A percentile compares a stretch with the other conserved stretches of the same genome.
Evolutionary conservation across 2,329 filamentous ascomycete genomes (phyloP).

Genomic region (Penicillium fuscoglaucum): DNA sequence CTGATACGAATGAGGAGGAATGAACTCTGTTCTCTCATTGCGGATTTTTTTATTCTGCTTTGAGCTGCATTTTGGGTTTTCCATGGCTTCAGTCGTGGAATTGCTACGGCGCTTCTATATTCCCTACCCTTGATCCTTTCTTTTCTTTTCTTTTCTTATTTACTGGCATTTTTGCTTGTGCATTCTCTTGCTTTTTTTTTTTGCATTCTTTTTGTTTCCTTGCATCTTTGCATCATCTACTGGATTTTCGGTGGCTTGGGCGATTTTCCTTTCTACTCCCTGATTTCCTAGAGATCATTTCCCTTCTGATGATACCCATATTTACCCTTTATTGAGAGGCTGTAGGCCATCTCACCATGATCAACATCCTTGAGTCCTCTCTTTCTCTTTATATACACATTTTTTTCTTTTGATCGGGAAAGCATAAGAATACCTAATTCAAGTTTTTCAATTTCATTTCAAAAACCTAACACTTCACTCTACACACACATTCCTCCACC

Average conservation of each 20-base stretch:
- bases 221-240: slow-evolving; percentile 10
- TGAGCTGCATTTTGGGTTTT: not conserved
- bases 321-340: slow-evolving; percentile 16
- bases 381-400: not conserved
- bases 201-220: slow-evolving; percentile 9
- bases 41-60: not conserved
- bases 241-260: slow-evolving; percentile 1
- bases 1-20: slow-evolving; percentile 32
- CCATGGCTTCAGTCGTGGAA: not conserved
- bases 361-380: slow-evolving; percentile 6
- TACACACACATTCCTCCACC: not conserved
- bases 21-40: slow-evolving; percentile 4
- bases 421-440: not conserved
- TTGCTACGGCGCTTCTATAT: not conserved
- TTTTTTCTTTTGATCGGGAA: not conserved
- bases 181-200: slow-evolving; percentile 7
- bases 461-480: not conserved
- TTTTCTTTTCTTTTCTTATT: not conserved
- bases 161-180: slow-evolving; percentile 4
- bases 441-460: not conserved
- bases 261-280: slow-evolving; percentile 7
- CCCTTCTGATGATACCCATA: slow-evolving; percentile 36
- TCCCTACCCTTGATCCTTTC: not conserved
- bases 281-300: slow-evolving; percentile 10
- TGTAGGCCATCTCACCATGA: slow-evolving; percentile 10